These are phyloP conservation scores for Cyclospora cayetanensis DNA, from an alignment of 169 alveolate species.

Conservation along the genomic window DNA sequence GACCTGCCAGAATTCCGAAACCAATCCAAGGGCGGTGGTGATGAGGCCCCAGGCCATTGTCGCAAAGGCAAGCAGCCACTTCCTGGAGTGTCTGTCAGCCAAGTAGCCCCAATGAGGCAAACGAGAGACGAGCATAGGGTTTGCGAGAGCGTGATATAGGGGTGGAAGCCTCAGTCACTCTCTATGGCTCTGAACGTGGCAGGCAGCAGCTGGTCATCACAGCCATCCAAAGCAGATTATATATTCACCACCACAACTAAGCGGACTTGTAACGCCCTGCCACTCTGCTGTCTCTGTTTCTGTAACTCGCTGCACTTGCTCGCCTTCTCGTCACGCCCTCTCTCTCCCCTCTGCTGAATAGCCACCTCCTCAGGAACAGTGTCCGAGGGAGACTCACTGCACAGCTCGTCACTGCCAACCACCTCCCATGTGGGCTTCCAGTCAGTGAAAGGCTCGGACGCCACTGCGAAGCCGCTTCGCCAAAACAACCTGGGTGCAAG, in stretches of 20 bases:
- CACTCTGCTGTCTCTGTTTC: constrained; percentile 42
- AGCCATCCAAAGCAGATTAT: constrained; percentile 88
- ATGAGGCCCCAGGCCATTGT: constrained; percentile 86
- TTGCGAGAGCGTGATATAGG: constrained; percentile 86
- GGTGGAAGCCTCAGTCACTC: constrained; percentile 84
- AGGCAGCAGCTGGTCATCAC: constrained; percentile 90
- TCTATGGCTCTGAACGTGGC: constrained; percentile 91
- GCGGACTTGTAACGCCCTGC: constrained; percentile 2
- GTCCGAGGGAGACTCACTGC: constrained; percentile 13
- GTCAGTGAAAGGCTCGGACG: constrained; percentile 67
- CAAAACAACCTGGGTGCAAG: no score
- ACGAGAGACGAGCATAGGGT: constrained; percentile 83
- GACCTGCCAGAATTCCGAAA: constrained; percentile 78
- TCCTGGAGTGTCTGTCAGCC: constrained; percentile 85
- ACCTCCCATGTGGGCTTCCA: constrained; percentile 45
- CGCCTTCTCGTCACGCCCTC: neutral
- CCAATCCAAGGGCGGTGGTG: constrained; percentile 82
- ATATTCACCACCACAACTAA: constrained; percentile 82
- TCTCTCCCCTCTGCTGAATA: neutral
- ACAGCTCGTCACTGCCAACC: neutral
- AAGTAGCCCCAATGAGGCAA: constrained; percentile 92
- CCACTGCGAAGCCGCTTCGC: no score
- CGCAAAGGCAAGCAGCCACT: constrained; percentile 86
- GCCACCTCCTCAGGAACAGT: constrained; percentile 38
- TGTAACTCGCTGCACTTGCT: constrained; percentile 2